Conservation (phyloP, 768 basidiomycete genomes). For the Tricholoma saponaceum region DNA sequence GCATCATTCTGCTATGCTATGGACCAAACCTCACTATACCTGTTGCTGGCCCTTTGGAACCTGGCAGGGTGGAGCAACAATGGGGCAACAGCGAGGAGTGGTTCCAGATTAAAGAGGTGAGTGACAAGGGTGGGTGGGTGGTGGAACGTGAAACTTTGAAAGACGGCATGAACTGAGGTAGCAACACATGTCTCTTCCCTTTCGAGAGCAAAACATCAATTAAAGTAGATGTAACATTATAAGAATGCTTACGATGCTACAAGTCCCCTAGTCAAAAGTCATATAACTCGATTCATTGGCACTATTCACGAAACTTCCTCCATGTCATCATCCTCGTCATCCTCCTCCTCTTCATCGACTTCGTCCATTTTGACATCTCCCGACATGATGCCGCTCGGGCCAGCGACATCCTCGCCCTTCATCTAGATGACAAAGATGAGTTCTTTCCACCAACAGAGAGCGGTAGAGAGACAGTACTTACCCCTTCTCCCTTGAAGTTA, state of each 20-base stretch:
- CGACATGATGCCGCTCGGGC: conserved; percentile 25
- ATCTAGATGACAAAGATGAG: conserved; percentile 24
- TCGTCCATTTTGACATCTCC: conserved; percentile 48
- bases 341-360: conserved; percentile 40
- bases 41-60: not conserved
- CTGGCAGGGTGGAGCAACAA: not conserved
- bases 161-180: not conserved
- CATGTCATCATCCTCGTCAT: conserved; percentile 64
- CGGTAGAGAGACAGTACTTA: conserved; percentile 26
- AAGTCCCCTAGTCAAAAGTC: not conserved
- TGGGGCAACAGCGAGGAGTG: not conserved
- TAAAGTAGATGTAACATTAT: not conserved
- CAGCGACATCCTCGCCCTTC: conserved; percentile 43
- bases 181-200: not conserved
- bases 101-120: not conserved
- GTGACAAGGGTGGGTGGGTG: not conserved
- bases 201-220: not conserved
- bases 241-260: not conserved
- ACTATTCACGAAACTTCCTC: conserved; percentile 56
- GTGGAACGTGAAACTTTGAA: not conserved
- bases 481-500: conserved; percentile 63
- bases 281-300: not conserved
- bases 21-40: not conserved
- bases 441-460: not conserved
- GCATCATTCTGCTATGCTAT: not conserved